Conservation (phyloP, 768 basidiomycete genomes). For the Suillus brevipes region DNA sequence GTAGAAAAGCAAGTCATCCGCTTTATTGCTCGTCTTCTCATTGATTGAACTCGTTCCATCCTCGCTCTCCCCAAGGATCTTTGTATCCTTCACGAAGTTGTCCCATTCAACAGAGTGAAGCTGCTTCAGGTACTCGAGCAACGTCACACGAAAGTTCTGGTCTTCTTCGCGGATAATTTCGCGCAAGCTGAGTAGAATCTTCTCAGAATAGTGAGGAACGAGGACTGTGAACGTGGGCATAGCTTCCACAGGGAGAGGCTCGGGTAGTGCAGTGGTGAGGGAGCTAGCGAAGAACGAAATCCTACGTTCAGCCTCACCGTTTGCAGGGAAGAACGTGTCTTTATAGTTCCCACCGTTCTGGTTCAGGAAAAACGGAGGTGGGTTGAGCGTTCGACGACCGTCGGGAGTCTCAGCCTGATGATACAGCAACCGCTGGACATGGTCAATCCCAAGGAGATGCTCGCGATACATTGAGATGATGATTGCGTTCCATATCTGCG, state of each 20-base stretch:
- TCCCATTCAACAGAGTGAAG: conserved; percentile 99
- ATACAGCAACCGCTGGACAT: conserved; percentile 95
- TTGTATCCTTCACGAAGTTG: conserved; percentile 99
- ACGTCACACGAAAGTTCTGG: conserved; percentile 92
- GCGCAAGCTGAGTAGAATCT: conserved; percentile 92
- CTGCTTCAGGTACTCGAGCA: conserved; percentile 97
- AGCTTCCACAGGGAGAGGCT: conserved; percentile 92
- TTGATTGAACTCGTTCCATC: conserved; percentile 53
- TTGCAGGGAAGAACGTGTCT: conserved; percentile 87
- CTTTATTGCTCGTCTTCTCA: conserved; percentile 70
- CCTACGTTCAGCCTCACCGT: conserved; percentile 94
- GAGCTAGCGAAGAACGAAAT: conserved; percentile 99
- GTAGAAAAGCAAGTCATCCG: conserved; percentile 97
- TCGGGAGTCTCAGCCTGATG: conserved; percentile 93
- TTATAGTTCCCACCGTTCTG: conserved; percentile 74
- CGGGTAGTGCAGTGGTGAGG: conserved; percentile 91
- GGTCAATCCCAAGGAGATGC: conserved; percentile 95
- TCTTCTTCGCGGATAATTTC: conserved; percentile 99
- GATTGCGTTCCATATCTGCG: conserved; percentile 99
- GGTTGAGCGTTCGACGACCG: conserved; percentile 88
- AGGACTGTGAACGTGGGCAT: conserved; percentile 99
- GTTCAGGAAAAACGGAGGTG: conserved; percentile 97
- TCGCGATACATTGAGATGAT: conserved; percentile 99
- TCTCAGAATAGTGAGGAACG: conserved; percentile 98
- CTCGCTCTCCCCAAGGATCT: conserved; percentile 90